Base-by-base conservation (phyloP, 495 filamentous ascomycete genomes). In the Aspergillus cavernicola region DNA sequence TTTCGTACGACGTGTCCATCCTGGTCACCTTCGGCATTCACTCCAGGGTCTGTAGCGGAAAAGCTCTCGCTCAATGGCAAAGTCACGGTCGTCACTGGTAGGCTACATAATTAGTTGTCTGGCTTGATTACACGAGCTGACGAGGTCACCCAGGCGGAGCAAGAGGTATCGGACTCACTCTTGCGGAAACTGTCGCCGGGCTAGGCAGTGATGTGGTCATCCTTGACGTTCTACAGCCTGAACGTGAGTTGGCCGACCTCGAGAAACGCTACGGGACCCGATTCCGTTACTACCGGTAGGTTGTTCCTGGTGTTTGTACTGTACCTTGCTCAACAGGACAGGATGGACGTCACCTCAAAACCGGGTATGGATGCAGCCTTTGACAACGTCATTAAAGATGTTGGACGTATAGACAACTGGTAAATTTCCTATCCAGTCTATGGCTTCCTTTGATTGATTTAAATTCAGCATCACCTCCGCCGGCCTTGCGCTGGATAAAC, bases 331-430 rank as follows among this genome's bases (percentile, higher is more conserved):
- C n/a, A 19, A 28, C 23, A 28, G 23, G 23, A 15, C 7, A 50
- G 47, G 7, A 37, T 29, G 19, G 47, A 50, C 35, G 47, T 50
- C 5, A 50, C 47, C 0, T 38, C 47, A 4, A 39, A 38, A 32
- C 4, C 20, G 4, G 18, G 13, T 6, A 40, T 49, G 22, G 44
- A 48, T 13, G 12, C 15, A 12, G 23, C 24, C 4, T 48, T 41
- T 35, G 28, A 41, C 2, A 19, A 19, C 2, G 35, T 35, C 2
- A n/a, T 42, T 1, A 13, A 41, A 24, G 20, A 49, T 32, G 20
- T 49, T 52, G 40, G 55, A 22, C 19, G 42, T 29, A 53, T 53
- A 19, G 49, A 52, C 23, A 42, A 52, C 16, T 41, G 36, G 49
- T 52, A 26, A 32, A n/a, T 20, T 29, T 28, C 13, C 11, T 1